These are phyloP conservation scores for Mycogone perniciosa DNA, from an alignment of 2,329 filamentous ascomycete genomes.

Conservation along the genomic window DNA sequence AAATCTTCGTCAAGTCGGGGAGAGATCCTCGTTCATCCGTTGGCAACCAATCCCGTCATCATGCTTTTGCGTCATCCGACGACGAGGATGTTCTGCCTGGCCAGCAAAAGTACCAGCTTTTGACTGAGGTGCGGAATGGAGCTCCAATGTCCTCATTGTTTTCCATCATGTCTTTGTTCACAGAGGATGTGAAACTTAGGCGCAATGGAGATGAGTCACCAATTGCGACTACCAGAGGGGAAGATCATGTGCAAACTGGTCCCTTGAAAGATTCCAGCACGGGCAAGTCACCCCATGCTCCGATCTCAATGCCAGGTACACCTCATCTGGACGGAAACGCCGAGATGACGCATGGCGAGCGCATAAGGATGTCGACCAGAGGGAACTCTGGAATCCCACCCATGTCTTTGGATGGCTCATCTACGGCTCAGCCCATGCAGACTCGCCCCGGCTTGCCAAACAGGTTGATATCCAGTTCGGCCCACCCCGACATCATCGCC, in stretches of 20 bases:
- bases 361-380: slow-evolving; percentile 6
- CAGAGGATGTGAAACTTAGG: slow-evolving; percentile 81
- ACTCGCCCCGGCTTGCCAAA: slow-evolving; percentile 32
- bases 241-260: slow-evolving; percentile 25
- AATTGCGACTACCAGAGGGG: slow-evolving; percentile 18
- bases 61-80: slow-evolving; percentile 39
- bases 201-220: slow-evolving; percentile 55
- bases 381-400: slow-evolving; percentile 58
- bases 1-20: slow-evolving; percentile 95
- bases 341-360: slow-evolving; percentile 15
- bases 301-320: slow-evolving; percentile 31
- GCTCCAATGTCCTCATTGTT: slow-evolving; percentile 98
- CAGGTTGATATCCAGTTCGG: slow-evolving; percentile 59
- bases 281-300: slow-evolving; percentile 12
- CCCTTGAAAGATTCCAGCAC: slow-evolving; percentile 18
- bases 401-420: slow-evolving; percentile 58
- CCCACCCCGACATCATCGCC: slow-evolving; percentile 95
- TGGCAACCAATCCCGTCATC: slow-evolving; percentile 16
- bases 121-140: slow-evolving; percentile 96
- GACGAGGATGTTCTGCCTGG: slow-evolving; percentile 64
- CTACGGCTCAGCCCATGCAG: slow-evolving; percentile 27
- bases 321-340: slow-evolving; percentile 31
- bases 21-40: slow-evolving; percentile 39
- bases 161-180: slow-evolving; percentile 94
- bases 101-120: slow-evolving; percentile 83